Evolutionary conservation across 2,329 filamentous ascomycete species (phyloP), one percentile per base, ranked within the genome.

Genomic region (Penicillium sp.): DNA sequence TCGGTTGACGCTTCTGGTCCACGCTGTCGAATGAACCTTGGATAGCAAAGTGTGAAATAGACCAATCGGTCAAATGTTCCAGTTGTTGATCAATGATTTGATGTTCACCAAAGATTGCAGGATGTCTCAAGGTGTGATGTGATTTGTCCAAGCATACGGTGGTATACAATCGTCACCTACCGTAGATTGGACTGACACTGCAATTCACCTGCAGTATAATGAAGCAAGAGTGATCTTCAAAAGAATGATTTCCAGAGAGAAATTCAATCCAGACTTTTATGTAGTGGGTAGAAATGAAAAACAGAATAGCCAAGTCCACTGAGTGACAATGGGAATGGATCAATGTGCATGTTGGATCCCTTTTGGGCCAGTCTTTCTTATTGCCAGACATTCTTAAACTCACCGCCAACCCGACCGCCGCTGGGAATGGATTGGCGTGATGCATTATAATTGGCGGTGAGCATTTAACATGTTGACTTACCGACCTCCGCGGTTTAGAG

Each of bases 331-430:
- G 58, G 59, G 52, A 59, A 53, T 62, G 41, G 48, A 57, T 62
- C 33, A 58, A 65, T 65, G 62, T 50, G 52, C 62, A 61, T 64
- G 63, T 58, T 63, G 64, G 63, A 65, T 66, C 62, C 59, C 61
- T 60, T 64, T 65, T 66, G 57, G 62, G 63, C 59, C 52, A 48
- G 47, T 49, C 42, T 35, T 52, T 50, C 49, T 59, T 67, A 60
- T 53, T 67, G 65, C 63, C 62, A 19, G 61, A 55, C 48, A 64
- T 58, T 56, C 6, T 12, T 8, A 4, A 2, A 2, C 43, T 55
- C 29, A 64, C 64, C 64, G 62, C 62, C 25, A 12, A 4, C 1
- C 0, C 15, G 21, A 57, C 63, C 62, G 63, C 63, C 44, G 51
- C 31, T 10, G 0, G 3, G 12, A 17, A 17, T 33, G 23, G 47